phyloP scores from a whole-genome alignment of 495 filamentous ascomycete genomes.

The Xylaria bambusicola region DNA sequence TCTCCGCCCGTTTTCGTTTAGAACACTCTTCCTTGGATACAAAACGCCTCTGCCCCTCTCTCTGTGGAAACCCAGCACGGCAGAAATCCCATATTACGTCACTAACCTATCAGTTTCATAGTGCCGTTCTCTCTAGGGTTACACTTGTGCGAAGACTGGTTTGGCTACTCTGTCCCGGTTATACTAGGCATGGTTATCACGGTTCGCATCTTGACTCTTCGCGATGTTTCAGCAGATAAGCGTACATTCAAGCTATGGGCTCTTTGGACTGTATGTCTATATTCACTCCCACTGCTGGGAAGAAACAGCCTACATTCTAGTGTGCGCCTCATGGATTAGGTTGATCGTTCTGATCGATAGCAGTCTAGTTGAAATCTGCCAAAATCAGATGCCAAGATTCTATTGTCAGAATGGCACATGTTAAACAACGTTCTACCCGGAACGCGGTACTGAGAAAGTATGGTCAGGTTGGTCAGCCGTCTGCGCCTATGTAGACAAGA shows the following conservation, averaged over 20 bases:
- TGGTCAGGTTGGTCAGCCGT: neutral
- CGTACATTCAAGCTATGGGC: constrained; percentile 6
- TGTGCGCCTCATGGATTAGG: neutral
- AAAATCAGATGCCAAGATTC: neutral
- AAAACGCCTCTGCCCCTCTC: too few species aligned
- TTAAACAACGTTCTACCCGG: neutral
- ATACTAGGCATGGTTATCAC: neutral
- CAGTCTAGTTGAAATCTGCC: too few species aligned
- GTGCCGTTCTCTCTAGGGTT: constrained; percentile 3
- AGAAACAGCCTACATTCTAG: neutral
- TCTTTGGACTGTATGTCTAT: constrained; percentile 11
- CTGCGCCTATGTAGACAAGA: neutral
- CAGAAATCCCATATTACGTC: neutral
- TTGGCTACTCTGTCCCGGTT: neutral
- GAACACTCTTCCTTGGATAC: neutral
- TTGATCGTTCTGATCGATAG: neutral
- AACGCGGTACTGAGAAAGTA: neutral
- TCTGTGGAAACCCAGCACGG: neutral
- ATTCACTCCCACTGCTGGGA: constrained; percentile 2
- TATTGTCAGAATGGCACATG: neutral
- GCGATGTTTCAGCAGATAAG: neutral
- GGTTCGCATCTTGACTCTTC: constrained; percentile 1
- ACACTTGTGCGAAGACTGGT: neutral
- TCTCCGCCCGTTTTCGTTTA: neutral
- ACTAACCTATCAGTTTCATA: neutral